Conservation (phyloP, 2,329 filamentous ascomycete species). For the Alternaria sp. region DNA sequence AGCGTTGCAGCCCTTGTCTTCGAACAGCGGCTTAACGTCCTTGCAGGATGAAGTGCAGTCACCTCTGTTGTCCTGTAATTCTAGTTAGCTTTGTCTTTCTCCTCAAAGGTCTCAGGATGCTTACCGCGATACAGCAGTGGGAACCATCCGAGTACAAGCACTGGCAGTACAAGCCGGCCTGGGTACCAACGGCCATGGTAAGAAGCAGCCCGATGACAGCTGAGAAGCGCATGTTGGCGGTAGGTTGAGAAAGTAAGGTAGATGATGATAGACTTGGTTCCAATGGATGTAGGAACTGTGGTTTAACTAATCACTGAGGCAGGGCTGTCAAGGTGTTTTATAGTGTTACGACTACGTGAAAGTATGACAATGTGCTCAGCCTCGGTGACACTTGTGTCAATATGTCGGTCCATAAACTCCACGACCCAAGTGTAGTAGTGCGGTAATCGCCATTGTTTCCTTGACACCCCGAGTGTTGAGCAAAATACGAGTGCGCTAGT, state of each 20-base stretch:
- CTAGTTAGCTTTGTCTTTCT: background rate
- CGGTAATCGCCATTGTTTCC: background rate
- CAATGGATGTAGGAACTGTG: background rate
- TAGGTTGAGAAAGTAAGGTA: background rate
- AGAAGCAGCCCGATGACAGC: background rate
- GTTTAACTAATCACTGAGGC: background rate
- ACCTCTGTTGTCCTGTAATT: background rate
- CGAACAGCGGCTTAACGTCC: background rate
- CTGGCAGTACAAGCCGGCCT: background rate
- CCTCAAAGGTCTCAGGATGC: background rate
- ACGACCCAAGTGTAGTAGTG: background rate
- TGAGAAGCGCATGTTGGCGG: slow-evolving; percentile 1
- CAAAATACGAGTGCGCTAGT: background rate
- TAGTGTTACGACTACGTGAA: background rate
- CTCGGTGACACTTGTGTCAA: background rate
- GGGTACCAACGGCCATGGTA: slow-evolving; percentile 2
- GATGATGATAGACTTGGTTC: background rate
- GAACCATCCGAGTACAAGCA: slow-evolving; percentile 4
- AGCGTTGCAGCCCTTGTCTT: background rate
- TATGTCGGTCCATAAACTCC: background rate
- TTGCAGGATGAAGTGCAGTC: background rate
- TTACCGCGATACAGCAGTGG: slow-evolving; percentile 5
- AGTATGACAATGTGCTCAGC: no score
- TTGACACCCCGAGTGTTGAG: background rate
- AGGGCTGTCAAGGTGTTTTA: background rate